These are phyloP conservation scores for Xylariaceae sp. DNA, from an alignment of 2,329 filamentous ascomycete genomes.

Conservation along the genomic window DNA sequence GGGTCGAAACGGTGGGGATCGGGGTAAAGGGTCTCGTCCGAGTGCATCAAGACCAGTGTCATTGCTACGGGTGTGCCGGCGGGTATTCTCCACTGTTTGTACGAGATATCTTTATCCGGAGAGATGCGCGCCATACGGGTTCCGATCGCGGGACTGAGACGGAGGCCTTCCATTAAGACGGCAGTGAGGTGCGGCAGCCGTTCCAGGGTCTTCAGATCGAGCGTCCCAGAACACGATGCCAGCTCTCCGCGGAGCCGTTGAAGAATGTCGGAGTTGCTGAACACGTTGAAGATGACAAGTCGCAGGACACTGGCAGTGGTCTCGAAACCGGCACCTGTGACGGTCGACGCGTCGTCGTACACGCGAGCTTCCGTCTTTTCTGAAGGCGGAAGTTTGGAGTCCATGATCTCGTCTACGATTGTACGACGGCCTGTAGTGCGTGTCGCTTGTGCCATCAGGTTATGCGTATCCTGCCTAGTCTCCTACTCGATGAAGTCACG, in stretches of 20 bases:
- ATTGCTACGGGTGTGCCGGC: background rate
- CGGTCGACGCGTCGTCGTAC: conserved; percentile 2
- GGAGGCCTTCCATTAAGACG: background rate
- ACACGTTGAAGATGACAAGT: background rate
- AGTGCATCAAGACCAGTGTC: background rate
- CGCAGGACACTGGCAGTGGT: conserved; percentile 1
- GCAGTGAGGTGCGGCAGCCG: background rate
- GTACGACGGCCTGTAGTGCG: too few species aligned
- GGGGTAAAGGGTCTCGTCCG: background rate
- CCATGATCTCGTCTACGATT: too few species aligned
- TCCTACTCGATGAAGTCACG: too few species aligned
- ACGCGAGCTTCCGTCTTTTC: conserved; percentile 5
- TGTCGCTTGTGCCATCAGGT: too few species aligned
- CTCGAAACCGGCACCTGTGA: conserved; percentile 1
- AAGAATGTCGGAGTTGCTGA: background rate
- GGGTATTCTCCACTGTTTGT: background rate
- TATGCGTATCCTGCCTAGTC: too few species aligned
- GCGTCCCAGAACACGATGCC: too few species aligned
- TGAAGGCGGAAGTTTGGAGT: conserved; percentile 1
- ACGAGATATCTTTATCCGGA: background rate
- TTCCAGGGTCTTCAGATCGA: background rate
- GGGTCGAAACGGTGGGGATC: conserved; percentile 2
- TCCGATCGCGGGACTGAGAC: background rate
- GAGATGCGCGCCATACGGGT: background rate
- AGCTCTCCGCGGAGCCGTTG: background rate